Percentiles rank a stretch among this genome's conserved stretches.
Conservation (phyloP, 805 yeast species). For the Pichia insulana region DNA sequence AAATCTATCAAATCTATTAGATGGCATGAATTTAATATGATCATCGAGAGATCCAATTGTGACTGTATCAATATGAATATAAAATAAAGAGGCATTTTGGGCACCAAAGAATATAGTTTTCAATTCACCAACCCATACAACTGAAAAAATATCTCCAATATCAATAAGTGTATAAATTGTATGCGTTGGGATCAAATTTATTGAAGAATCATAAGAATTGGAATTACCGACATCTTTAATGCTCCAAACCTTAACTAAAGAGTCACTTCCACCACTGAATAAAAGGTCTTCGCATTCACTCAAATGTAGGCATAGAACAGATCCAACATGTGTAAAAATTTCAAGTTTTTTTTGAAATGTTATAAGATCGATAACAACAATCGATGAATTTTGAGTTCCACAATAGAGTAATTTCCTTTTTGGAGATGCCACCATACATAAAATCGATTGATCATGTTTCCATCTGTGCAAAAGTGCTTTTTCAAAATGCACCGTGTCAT, state of each 20-base stretch:
- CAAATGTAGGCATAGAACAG: constrained; percentile 63
- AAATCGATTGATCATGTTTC: constrained; percentile 63
- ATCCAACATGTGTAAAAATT: constrained; percentile 57
- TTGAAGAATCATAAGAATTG: neutral
- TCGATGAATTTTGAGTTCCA: constrained; percentile 83
- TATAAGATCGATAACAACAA: constrained; percentile 58
- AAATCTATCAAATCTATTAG: constrained; percentile 68
- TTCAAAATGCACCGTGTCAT: constrained; percentile 8
- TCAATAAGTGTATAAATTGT: constrained; percentile 79
- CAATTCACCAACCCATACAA: constrained; percentile 54
- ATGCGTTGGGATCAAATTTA: constrained; percentile 37
- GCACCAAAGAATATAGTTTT: constrained; percentile 76
- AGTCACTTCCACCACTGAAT: constrained; percentile 86
- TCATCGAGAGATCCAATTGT: constrained; percentile 18
- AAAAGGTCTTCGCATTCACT: constrained; percentile 47
- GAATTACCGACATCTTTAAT: constrained; percentile 28
- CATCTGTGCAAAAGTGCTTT: constrained; percentile 51
- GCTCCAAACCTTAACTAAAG: constrained; percentile 81
- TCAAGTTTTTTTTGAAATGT: constrained; percentile 50
- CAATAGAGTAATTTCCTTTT: constrained; percentile 56
- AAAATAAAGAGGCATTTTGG: constrained; percentile 83
- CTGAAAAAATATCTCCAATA: constrained; percentile 87
- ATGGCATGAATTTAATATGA: constrained; percentile 38
- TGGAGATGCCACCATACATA: constrained; percentile 62
- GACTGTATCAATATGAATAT: constrained; percentile 40